phyloP scores from a whole-genome alignment of 495 filamentous ascomycete species.

The Xylaria acuta region DNA sequence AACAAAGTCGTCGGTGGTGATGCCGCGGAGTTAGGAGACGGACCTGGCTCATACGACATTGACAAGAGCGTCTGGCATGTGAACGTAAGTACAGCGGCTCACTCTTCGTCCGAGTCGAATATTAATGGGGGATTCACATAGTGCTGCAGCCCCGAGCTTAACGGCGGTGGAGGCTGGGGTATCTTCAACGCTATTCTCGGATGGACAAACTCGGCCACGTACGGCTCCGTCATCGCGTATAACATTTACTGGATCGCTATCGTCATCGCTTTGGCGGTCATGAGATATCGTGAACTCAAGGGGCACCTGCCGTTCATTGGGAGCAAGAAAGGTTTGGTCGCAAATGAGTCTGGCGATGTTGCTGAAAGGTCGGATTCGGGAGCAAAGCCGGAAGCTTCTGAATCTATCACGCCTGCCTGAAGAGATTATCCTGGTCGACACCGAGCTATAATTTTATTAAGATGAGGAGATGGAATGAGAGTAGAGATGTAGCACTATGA shows the following conservation, averaged over 20 bases:
- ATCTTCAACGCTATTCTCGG: conserved; percentile 85
- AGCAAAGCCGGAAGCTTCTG: conserved; percentile 9
- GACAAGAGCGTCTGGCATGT: conserved; percentile 87
- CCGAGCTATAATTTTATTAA: not conserved
- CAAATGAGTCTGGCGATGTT: not conserved
- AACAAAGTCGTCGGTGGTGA: conserved; percentile 73
- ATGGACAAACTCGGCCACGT: conserved; percentile 89
- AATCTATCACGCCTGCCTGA: conserved; percentile 11
- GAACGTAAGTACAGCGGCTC: conserved; percentile 62
- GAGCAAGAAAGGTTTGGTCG: conserved; percentile 31
- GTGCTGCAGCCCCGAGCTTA: conserved; percentile 77
- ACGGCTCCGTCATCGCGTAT: conserved; percentile 83
- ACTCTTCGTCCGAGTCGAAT: not conserved
- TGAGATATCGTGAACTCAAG: conserved; percentile 72
- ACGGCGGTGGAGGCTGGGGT: conserved; percentile 82
- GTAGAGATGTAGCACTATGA: not conserved
- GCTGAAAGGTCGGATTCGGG: not conserved
- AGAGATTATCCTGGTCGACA: not conserved
- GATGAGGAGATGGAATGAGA: not conserved
- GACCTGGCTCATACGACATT: conserved; percentile 89
- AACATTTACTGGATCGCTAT: conserved; percentile 85
- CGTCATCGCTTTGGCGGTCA: conserved; percentile 63
- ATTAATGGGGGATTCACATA: conserved; percentile 31
- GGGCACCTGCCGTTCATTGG: conserved; percentile 70
- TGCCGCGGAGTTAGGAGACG: conserved; percentile 73